phyloP scores from a whole-genome alignment of 495 filamentous ascomycete species.

The Saxophila tyrrhenica region DNA sequence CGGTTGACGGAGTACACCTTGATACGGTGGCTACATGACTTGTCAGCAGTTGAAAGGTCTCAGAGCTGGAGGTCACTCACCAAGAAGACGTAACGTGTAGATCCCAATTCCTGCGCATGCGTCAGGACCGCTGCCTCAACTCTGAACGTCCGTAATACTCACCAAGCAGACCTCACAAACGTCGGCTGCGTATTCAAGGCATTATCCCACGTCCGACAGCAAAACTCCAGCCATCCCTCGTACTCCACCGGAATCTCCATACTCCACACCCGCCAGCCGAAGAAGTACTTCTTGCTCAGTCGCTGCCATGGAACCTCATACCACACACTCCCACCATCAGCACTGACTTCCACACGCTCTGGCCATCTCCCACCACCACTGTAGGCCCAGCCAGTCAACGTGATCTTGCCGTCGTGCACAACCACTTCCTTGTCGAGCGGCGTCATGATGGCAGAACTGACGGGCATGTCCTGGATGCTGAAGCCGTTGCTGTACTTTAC shows the following conservation, averaged over 20 bases:
- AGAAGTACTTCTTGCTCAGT: conserved; percentile 41
- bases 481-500: conserved; percentile 33
- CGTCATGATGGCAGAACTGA: conserved; percentile 47
- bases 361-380: conserved; percentile 49
- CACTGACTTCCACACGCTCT: conserved; percentile 44
- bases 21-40: conserved; percentile 39
- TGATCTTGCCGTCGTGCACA: conserved; percentile 43
- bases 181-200: conserved; percentile 43
- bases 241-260: conserved; percentile 44
- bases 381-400: conserved; percentile 48
- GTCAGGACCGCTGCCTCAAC: neutral
- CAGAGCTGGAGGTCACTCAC: too few relatives aligned
- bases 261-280: conserved; percentile 45
- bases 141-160: neutral
- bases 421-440: conserved; percentile 34
- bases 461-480: conserved; percentile 54
- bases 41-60: too few relatives aligned
- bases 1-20: conserved; percentile 54
- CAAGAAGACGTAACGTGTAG: conserved; percentile 56
- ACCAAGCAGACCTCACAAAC: conserved; percentile 32
- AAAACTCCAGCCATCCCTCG: conserved; percentile 49
- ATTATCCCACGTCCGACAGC: conserved; percentile 47
- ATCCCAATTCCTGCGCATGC: conserved; percentile 42
- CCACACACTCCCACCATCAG: conserved; percentile 49
- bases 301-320: conserved; percentile 43